phyloP scores from a whole-genome alignment of 805 yeast genomes.

The Yarrowia sp. region DNA sequence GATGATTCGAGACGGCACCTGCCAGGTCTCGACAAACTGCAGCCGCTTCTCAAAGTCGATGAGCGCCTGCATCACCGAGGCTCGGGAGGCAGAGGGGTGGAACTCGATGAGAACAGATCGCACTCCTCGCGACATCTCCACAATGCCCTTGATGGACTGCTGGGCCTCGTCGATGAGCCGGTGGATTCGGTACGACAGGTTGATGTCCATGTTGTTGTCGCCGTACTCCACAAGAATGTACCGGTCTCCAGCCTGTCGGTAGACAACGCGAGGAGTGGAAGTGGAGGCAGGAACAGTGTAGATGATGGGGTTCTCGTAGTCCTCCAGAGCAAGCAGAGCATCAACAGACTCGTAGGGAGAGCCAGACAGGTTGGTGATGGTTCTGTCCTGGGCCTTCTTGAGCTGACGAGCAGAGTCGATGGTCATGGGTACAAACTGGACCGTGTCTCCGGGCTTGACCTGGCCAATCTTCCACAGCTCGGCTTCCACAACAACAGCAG shows the following conservation, averaged over 20 bases:
- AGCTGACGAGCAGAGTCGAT: slow-evolving; percentile 71
- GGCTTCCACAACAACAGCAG: slow-evolving; percentile 92
- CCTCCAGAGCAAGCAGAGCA: slow-evolving; percentile 66
- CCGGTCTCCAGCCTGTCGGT: slow-evolving; percentile 97
- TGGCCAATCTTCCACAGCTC: slow-evolving; percentile 99
- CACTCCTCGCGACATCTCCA: slow-evolving; percentile 97
- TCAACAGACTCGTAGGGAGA: slow-evolving; percentile 64
- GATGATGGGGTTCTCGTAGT: slow-evolving; percentile 77
- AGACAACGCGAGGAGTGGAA: slow-evolving; percentile 72
- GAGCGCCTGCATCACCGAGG: slow-evolving; percentile 65
- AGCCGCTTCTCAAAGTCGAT: slow-evolving; percentile 79
- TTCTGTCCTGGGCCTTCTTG: slow-evolving; percentile 64
- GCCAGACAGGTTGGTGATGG: slow-evolving; percentile 45
- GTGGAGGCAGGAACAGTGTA: slow-evolving; percentile 56
- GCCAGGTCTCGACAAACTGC: slow-evolving; percentile 79
- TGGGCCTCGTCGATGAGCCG: slow-evolving; percentile 77
- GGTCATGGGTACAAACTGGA: slow-evolving; percentile 79
- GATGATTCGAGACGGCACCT: slow-evolving; percentile 79
- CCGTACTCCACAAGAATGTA: slow-evolving; percentile 93
- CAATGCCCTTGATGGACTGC: slow-evolving; percentile 74
- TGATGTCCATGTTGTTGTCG: slow-evolving; percentile 83
- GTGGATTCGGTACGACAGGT: slow-evolving; percentile 83
- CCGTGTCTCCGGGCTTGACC: slow-evolving; percentile 90
- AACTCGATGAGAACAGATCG: slow-evolving; percentile 91
- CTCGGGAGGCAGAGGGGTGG: slow-evolving; percentile 71